Percentiles rank a stretch among this genome's conserved stretches.
Conservation (phyloP, 2,329 filamentous ascomycete genomes). For the Neofusicoccum parvum region DNA sequence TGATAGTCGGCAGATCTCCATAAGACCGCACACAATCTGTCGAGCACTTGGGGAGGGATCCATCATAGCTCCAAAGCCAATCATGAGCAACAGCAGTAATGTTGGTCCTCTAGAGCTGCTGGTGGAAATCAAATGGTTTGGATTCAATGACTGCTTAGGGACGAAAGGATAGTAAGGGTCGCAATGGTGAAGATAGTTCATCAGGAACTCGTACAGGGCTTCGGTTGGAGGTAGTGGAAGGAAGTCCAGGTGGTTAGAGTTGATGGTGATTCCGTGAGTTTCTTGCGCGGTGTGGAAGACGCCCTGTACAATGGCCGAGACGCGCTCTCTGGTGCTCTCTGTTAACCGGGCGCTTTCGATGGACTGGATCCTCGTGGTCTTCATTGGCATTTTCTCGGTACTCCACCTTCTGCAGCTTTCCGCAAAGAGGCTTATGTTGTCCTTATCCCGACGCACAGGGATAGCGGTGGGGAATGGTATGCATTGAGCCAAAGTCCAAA, state of each 20-base stretch:
- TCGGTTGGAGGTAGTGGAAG: constrained; percentile 16
- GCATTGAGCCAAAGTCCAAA: not conserved
- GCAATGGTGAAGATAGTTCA: not conserved
- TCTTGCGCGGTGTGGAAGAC: not conserved
- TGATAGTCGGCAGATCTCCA: constrained; percentile 5
- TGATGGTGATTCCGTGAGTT: not conserved
- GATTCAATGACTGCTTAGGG: not conserved
- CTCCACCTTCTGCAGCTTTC: not conserved
- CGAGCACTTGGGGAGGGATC: not conserved
- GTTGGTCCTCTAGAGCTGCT: not conserved
- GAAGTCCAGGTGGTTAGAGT: not conserved
- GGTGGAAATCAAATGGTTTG: not conserved
- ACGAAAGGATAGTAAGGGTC: not conserved
- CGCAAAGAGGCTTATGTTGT: not conserved
- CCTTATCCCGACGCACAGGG: not conserved
- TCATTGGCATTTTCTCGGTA: not conserved
- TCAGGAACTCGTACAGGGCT: not conserved
- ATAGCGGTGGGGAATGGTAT: not conserved
- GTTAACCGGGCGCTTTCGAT: not conserved
- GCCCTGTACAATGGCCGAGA: not conserved
- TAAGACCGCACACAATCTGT: constrained; percentile 10
- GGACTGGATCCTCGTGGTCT: not conserved
- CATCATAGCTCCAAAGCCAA: constrained; percentile 3
- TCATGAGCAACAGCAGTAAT: constrained; percentile 8
- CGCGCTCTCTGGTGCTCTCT: not conserved